phyloP scores from a whole-genome alignment of 306 rosid species.

The Spatholobus suberectus region DNA sequence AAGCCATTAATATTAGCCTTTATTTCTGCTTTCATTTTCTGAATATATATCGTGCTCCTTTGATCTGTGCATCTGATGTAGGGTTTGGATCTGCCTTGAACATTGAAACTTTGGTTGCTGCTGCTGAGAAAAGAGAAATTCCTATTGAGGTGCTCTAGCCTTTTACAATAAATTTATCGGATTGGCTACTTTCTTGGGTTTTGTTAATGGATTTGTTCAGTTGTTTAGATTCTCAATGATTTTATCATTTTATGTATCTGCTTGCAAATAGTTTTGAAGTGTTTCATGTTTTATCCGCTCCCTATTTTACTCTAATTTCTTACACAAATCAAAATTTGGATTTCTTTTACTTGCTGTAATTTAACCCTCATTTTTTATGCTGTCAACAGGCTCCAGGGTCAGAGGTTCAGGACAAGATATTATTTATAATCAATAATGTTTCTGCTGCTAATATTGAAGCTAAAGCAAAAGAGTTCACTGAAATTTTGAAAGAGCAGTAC shows the following conservation, averaged over 20 bases:
- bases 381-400: constrained; percentile 88
- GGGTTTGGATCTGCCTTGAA: constrained; percentile 98
- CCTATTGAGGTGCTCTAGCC: constrained; percentile 77
- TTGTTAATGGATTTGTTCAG: constrained; percentile 13
- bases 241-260: constrained; percentile 10
- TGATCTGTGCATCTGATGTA: constrained; percentile 45
- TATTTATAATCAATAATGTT: constrained; percentile 88
- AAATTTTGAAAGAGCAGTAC: constrained; percentile 82
- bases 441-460: constrained; percentile 76
- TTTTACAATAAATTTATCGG: constrained; percentile 21
- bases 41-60: neutral
- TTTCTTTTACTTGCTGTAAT: constrained; percentile 15
- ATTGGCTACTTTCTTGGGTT: constrained; percentile 27
- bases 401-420: constrained; percentile 95
- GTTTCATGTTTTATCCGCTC: neutral
- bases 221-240: neutral
- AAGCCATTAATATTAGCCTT: neutral
- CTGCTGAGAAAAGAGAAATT: constrained; percentile 97
- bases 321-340: neutral
- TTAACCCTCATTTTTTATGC: constrained; percentile 35
- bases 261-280: neutral
- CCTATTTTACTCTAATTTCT: neutral
- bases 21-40: constrained; percentile 36
- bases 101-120: constrained; percentile 94
- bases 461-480: constrained; percentile 78